These are phyloP conservation scores for Saprolegnia parasitica DNA, from an alignment of 352 stramenopile species.

Conservation along the genomic window DNA sequence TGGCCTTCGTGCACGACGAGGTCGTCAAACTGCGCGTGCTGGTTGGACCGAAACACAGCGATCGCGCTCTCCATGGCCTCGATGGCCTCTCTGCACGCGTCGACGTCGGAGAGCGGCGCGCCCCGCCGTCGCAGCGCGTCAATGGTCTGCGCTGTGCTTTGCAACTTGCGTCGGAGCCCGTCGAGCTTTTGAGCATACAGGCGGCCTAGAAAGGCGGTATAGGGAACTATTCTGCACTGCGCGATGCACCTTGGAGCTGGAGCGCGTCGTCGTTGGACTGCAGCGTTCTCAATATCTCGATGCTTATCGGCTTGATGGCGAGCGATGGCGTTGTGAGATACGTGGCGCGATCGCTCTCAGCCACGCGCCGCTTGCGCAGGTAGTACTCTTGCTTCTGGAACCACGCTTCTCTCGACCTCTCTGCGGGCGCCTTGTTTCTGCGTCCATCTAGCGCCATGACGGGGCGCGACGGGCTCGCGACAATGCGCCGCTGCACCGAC, in stretches of 20 bases:
- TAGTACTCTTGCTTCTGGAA: conserved; percentile 21
- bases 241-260: conserved; percentile 45
- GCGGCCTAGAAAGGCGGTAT: not conserved
- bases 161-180: not conserved
- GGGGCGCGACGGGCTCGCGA: not conserved
- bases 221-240: too few relatives aligned
- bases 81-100: conserved; percentile 19
- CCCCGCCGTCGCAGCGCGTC: not conserved
- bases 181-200: not conserved
- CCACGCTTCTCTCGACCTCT: conserved; percentile 9
- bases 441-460: too few relatives aligned
- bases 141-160: not conserved
- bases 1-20: not conserved
- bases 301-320: conserved; percentile 10
- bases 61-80: conserved; percentile 24
- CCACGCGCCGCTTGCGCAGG: conserved; percentile 29
- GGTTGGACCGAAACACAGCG: conserved; percentile 10
- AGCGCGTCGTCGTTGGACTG: conserved; percentile 15
- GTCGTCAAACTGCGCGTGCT: not conserved
- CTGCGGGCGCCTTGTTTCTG: not conserved
- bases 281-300: conserved; percentile 8
- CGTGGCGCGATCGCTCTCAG: conserved; percentile 22
- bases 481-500: conserved; percentile 13
- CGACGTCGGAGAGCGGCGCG: conserved; percentile 1
- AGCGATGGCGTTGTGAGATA: conserved; percentile 27